Evolutionary conservation across 2,329 filamentous ascomycete species (phyloP).

Genomic region (Rutstroemia sp.): DNA sequence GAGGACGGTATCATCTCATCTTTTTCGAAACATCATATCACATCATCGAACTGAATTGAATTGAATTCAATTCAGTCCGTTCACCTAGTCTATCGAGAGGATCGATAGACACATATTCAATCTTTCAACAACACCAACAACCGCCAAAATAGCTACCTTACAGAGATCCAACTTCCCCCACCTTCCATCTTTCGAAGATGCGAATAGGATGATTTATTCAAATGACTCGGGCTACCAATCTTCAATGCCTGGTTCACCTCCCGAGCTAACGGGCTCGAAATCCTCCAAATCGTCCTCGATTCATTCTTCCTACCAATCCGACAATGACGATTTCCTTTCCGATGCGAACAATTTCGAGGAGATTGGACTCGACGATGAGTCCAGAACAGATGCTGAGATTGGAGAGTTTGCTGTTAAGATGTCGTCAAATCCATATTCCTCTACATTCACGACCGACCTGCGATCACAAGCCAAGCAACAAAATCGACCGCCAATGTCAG

Average conservation of each 20-base stretch:
- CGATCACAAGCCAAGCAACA: conserved; percentile 19
- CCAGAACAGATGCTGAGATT: conserved; percentile 23
- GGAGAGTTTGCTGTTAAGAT: conserved; percentile 25
- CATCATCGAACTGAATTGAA: not conserved
- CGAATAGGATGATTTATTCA: conserved; percentile 20
- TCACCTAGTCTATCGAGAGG: not conserved
- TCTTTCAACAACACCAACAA: not conserved
- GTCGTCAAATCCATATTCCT: conserved; percentile 23
- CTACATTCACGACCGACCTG: conserved; percentile 20
- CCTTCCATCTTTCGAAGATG: conserved; percentile 23
- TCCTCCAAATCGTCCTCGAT: conserved; percentile 89
- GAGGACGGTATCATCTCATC: not conserved
- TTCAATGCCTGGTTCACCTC: conserved; percentile 55
- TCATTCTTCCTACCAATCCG: conserved; percentile 66
- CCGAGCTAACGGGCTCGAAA: conserved; percentile 75
- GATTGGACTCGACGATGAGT: conserved; percentile 75
- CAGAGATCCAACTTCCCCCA: conserved; percentile 20
- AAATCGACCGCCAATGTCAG: conserved; percentile 20
- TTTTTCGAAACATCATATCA: not conserved
- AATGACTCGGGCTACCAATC: conserved; percentile 18
- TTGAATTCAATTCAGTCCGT: not conserved
- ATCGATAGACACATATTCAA: conserved; percentile 1
- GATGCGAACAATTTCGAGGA: conserved; percentile 87
- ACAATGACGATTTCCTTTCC: conserved; percentile 61
- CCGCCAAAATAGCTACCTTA: conserved; percentile 29